Base-by-base conservation (phyloP, 1,284 basidiomycete genomes). In the Rhodotorula sp. region DNA sequence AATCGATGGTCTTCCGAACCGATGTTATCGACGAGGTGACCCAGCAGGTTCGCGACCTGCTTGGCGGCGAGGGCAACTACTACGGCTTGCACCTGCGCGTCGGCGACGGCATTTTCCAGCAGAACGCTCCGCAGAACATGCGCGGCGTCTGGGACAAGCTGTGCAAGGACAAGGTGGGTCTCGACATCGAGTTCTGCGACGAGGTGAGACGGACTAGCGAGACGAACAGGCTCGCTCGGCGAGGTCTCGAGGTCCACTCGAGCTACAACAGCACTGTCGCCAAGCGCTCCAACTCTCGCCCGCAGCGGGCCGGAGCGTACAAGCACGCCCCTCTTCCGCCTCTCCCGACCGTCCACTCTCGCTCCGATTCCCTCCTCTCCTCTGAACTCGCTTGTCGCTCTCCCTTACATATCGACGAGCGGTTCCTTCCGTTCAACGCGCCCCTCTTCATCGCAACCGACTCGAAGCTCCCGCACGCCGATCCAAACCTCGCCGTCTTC, bases 391-490 rank as follows among this genome's bases (percentile, higher is more conserved):
- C 72, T 3, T 78, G 77, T 48, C 71, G 53, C 77, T 78, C 46
- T 29, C 55, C 53, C 1, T 62, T 78, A 6, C 70, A 77, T 47
- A 68, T 71, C 27, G 44, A 59, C 34, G 30, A 64, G 5, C 70
- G 75, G 6, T 81, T 86, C 32, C 68, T 75, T 24, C 76, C 76
- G 7, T 82, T 90, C 62, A 89, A 89, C 72, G 81, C 80, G 19
- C 88, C 88, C 0, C 76, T 91, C 30, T 91, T 86, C 79, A 83
- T 91, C 67, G 86, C 90, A 7, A 90, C 89, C 3, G 89, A 91
- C 77, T 82, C 85, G 17, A 65, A 67, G 8, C 59, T 74, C 15
- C 78, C 79, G 20, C 76, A 77, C 3, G 72, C 77, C 0, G 81
- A 88, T 75, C 81, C 84, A 0, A 72, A 83, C 13, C 81, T 90